phyloP scores from a whole-genome alignment of 139 green algal species.

The Closterium sp. region DNA sequence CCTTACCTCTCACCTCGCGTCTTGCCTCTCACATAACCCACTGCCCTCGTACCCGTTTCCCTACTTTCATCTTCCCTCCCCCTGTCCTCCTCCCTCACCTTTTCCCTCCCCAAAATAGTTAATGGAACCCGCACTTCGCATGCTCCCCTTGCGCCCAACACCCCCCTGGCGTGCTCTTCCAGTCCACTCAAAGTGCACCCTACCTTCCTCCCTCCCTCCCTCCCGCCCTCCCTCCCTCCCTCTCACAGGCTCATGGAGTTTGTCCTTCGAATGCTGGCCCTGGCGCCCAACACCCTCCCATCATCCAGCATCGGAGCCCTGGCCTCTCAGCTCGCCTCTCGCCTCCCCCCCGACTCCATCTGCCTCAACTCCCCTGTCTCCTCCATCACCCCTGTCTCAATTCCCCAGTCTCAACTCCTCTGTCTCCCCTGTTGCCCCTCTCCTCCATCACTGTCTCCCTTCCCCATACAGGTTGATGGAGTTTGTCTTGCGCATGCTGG shows the following conservation, averaged over 20 bases:
- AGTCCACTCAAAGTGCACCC: too few relatives aligned
- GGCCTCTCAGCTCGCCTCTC: conserved; percentile 60
- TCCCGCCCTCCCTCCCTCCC: neutral
- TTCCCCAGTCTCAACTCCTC: neutral
- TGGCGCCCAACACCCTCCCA: conserved; percentile 84
- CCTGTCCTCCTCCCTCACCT: neutral
- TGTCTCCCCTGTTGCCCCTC: neutral
- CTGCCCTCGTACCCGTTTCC: conserved; percentile 2
- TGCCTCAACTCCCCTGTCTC: neutral
- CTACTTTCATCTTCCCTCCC: neutral
- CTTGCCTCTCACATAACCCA: too few relatives aligned
- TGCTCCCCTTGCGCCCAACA: too few relatives aligned
- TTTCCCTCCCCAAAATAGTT: too few relatives aligned
- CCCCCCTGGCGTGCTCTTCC: too few relatives aligned
- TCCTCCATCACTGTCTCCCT: neutral
- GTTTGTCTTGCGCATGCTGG: conserved; percentile 95
- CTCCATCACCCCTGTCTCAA: neutral
- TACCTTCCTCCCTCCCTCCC: neutral
- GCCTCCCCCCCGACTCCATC: too few relatives aligned
- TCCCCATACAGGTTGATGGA: conserved; percentile 70
- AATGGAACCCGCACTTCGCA: too few relatives aligned
- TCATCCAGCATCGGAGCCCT: conserved; percentile 84
- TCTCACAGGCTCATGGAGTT: conserved; percentile 78
- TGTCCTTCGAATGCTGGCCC: neutral
- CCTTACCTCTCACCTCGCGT: conserved; percentile 68